Conservation (phyloP, 805 yeast genomes). For the Blastobotrys americana region DNA sequence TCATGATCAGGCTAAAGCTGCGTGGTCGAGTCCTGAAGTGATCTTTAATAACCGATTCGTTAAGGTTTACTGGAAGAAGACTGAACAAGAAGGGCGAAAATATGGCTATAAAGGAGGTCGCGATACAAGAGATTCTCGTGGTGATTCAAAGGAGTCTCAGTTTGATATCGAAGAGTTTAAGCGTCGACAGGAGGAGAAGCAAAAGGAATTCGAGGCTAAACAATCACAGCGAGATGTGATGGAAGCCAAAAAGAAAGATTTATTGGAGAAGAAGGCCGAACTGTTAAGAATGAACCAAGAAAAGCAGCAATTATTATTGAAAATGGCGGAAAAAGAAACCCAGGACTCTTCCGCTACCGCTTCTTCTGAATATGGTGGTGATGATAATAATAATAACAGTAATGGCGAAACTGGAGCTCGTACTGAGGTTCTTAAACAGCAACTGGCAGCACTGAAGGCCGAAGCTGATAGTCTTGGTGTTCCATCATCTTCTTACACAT, state of each 20-base stretch:
- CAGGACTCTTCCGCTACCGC: too few relatives aligned
- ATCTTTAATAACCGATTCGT: constrained; percentile 44
- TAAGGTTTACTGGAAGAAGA: constrained; percentile 38
- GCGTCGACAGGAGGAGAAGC: constrained; percentile 35
- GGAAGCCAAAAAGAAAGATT: constrained; percentile 29
- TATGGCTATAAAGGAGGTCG: constrained; percentile 12
- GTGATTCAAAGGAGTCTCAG: constrained; percentile 17
- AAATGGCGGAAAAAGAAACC: constrained; percentile 19
- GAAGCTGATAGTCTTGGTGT: constrained; percentile 31
- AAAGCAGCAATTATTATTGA: constrained; percentile 19
- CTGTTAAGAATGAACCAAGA: constrained; percentile 30
- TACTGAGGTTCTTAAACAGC: constrained; percentile 28
- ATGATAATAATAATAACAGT: constrained; percentile 8
- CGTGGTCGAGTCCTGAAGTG: constrained; percentile 39
- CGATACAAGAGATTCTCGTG: too few relatives aligned
- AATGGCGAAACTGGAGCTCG: constrained; percentile 13
- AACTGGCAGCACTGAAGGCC: constrained; percentile 29
- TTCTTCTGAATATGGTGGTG: too few relatives aligned
- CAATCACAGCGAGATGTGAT: constrained; percentile 30
- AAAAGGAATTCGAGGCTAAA: constrained; percentile 36
- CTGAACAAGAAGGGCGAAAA: constrained; percentile 7
- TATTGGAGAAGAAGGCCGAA: constrained; percentile 33
- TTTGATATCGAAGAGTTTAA: constrained; percentile 36
- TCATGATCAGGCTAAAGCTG: constrained; percentile 36
- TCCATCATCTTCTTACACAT: constrained; percentile 7